Base-by-base conservation (phyloP, 2,329 filamentous ascomycete genomes). In the Colletotrichum sp. region DNA sequence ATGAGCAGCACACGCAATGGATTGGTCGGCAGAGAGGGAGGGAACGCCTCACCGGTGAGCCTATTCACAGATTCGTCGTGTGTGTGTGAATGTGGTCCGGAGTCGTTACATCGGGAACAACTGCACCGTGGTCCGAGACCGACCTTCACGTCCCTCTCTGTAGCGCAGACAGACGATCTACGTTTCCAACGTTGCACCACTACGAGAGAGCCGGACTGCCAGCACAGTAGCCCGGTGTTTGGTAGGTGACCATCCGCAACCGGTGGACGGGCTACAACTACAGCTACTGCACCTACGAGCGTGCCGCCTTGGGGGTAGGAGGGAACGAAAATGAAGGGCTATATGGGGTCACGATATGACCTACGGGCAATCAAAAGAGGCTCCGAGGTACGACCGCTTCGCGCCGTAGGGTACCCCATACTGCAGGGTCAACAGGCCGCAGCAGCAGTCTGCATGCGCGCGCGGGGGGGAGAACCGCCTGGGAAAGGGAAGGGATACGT, bases 301-400 rank as follows among this genome's bases (percentile, higher is more conserved):
- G 7, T 14, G 30, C 12, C 30, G 21, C 32, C n/a, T 36, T 24
- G n/a, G 28, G 28, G 16, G 16, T 6, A 32, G 52, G 52, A 59
- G 30, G 43, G 48, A 55, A 21, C 24, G 61, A 59, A 65, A 43
- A 66, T 16, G 18, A 60, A 55, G 64, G 74, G 69, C 64, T 63
- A 70, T 67, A 67, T 57, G 71, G 39, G 43, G 75, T 66, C 24
- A 61, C 68, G 71, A 77, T 77, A 77, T 82, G 82, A 75, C 30
- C 24, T 65, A 79, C 78, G 81, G 82, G 80, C 79, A 82, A 55
- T 63, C 57, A 52, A 43, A 80, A 81, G 78, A 83, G 78, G 69
- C 76, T 75, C 81, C 82, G 82, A 83, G 74, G 78, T 82, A 82
- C 78, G 79, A 81, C 81, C 81, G 81, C 77, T 78, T 65, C 74